These are phyloP conservation scores for Articulospora tetracladia DNA, from an alignment of 495 filamentous ascomycete species.

Conservation along the genomic window DNA sequence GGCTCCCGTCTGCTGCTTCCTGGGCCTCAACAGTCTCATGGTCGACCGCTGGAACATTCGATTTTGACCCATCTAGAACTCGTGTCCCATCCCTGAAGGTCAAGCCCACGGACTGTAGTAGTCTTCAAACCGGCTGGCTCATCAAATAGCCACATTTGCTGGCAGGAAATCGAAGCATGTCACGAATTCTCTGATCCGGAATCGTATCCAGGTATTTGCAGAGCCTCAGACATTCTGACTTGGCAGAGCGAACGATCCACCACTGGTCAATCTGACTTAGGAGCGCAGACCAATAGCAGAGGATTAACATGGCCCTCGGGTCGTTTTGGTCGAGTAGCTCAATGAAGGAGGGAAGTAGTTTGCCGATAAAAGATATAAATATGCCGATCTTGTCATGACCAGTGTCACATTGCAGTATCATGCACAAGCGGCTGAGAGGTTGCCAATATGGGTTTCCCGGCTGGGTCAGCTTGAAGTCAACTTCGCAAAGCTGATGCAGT, in stretches of 20 bases:
- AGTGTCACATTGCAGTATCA: background rate
- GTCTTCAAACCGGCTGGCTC: too few relatives aligned
- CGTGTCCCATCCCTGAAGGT: too few relatives aligned
- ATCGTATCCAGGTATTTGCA: background rate
- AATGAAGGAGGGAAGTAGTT: background rate
- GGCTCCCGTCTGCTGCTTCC: too few relatives aligned
- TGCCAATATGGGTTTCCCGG: background rate
- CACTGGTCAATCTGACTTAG: slow-evolving; percentile 1
- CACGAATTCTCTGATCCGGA: background rate
- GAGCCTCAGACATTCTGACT: background rate
- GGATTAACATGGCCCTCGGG: background rate
- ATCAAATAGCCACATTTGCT: background rate
- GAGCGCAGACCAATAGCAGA: background rate
- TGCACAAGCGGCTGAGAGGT: background rate
- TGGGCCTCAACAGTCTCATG: too few relatives aligned
- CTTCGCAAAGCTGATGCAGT: background rate
- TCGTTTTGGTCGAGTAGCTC: background rate
- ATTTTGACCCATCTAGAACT: too few relatives aligned
- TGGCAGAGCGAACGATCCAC: slow-evolving; percentile 1
- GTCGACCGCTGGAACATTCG: too few relatives aligned
- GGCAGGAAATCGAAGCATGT: background rate
- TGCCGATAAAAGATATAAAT: slow-evolving; percentile 2
- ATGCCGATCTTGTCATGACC: background rate
- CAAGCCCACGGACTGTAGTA: too few relatives aligned
- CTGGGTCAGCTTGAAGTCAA: background rate